These are phyloP conservation scores for Acer negundo DNA, from an alignment of 345 rosid species.

Conservation along the genomic window DNA sequence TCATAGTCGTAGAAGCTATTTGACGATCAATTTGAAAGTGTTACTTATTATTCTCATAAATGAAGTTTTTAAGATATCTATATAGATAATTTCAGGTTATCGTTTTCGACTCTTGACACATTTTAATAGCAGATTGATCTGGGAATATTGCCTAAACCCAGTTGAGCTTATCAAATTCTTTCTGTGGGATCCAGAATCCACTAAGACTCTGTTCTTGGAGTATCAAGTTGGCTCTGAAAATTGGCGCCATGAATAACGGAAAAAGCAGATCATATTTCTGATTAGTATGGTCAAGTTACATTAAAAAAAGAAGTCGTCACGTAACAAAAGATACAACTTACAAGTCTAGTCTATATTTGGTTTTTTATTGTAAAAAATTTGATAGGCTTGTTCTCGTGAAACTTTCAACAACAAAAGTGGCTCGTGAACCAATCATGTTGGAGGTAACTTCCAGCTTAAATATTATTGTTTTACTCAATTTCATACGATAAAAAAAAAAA, in stretches of 20 bases:
- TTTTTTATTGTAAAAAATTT: background rate
- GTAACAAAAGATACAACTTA: too few species aligned
- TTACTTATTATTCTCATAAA: background rate
- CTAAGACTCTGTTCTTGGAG: background rate
- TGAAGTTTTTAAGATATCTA: background rate
- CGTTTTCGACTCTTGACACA: background rate
- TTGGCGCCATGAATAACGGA: constrained; percentile 40
- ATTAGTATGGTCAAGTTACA: too few species aligned
- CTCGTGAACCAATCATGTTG: background rate
- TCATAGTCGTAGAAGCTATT: background rate
- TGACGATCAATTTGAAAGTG: background rate
- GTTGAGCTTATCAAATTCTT: background rate
- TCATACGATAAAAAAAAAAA: constrained; percentile 10
- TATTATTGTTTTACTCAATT: background rate
- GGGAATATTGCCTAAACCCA: background rate
- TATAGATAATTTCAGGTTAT: background rate
- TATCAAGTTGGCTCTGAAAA: constrained; percentile 19
- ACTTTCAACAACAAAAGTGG: background rate
- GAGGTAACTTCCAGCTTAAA: background rate
- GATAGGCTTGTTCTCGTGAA: background rate
- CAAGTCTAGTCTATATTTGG: background rate
- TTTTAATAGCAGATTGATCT: background rate
- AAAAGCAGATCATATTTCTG: background rate
- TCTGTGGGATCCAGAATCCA: constrained; percentile 27
- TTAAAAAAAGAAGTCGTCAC: too few species aligned